Conservation (phyloP, 2,329 filamentous ascomycete species). For the Metarhizium brunneum region DNA sequence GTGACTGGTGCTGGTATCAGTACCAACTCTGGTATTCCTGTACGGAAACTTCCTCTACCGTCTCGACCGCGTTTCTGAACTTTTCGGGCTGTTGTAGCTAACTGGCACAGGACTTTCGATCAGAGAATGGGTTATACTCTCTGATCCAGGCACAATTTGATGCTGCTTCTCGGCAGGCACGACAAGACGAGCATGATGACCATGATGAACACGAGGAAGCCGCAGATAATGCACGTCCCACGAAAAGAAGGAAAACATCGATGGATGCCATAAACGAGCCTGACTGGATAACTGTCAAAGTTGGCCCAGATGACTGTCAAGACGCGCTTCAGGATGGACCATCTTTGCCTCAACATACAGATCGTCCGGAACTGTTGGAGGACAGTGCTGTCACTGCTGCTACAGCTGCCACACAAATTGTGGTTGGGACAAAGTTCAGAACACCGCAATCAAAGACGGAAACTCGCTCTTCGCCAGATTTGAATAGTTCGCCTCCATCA, state of each 20-base stretch:
- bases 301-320: background rate
- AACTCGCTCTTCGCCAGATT: constrained; percentile 9
- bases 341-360: background rate
- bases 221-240: constrained; percentile 11
- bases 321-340: background rate
- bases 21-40: constrained; percentile 67
- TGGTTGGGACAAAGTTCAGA: constrained; percentile 1
- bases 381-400: constrained; percentile 1
- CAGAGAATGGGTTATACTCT: constrained; percentile 63
- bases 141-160: constrained; percentile 61
- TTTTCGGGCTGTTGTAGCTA: constrained; percentile 5
- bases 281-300: background rate
- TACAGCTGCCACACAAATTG: background rate
- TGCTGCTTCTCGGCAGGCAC: constrained; percentile 32
- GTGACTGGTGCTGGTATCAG: constrained; percentile 67
- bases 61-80: background rate
- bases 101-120: constrained; percentile 54
- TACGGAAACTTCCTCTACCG: constrained; percentile 22
- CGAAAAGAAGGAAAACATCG: constrained; percentile 26
- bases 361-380: constrained; percentile 1
- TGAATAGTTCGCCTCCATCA: constrained; percentile 26
- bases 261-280: background rate
- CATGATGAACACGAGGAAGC: constrained; percentile 13
- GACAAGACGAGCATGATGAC: constrained; percentile 17
- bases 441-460: constrained; percentile 9